Conservation (phyloP, 495 filamentous ascomycete genomes). For the Penicillium parvum region DNA sequence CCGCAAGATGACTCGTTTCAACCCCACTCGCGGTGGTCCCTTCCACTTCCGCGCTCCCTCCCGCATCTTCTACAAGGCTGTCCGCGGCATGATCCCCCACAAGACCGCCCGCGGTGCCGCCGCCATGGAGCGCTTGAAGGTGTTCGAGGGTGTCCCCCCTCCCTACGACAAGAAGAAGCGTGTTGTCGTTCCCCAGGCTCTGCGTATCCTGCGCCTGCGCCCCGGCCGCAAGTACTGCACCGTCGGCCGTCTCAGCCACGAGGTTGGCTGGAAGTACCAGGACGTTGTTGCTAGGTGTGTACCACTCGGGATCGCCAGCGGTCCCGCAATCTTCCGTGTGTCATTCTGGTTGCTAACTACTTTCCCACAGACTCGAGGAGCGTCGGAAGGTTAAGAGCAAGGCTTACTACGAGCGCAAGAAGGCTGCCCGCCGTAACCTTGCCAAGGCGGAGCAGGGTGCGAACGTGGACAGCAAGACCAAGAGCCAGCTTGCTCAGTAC, state of each 20-base stretch:
- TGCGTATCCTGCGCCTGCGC: constrained; percentile 89
- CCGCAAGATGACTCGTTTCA: constrained; percentile 99
- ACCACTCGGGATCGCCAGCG: neutral
- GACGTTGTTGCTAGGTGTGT: constrained; percentile 95
- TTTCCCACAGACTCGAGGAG: constrained; percentile 80
- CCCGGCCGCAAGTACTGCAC: constrained; percentile 99
- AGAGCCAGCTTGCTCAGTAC: constrained; percentile 64
- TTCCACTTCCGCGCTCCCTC: constrained; percentile 99
- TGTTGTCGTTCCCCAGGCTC: constrained; percentile 96
- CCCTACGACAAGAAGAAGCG: constrained; percentile 99
- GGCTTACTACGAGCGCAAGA: constrained; percentile 99
- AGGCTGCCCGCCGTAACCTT: constrained; percentile 82
- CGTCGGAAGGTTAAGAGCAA: constrained; percentile 97
- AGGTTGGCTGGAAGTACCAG: constrained; percentile 99
- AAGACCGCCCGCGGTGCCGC: constrained; percentile 97
- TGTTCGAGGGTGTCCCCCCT: constrained; percentile 98
- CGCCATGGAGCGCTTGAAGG: constrained; percentile 95
- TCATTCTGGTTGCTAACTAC: constrained; percentile 6
- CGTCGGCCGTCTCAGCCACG: constrained; percentile 93
- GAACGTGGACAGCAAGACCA: constrained; percentile 71
- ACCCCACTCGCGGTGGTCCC: constrained; percentile 96
- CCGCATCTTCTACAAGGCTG: constrained; percentile 99
- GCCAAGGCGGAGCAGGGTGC: constrained; percentile 88
- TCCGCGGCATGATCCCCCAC: constrained; percentile 99
- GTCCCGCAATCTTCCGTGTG: neutral